A percentile compares a stretch with the other conserved stretches of the same genome.
Evolutionary conservation across 176 grass and related monocot species (phyloP).

Genomic region (Oryza meyeriana): DNA sequence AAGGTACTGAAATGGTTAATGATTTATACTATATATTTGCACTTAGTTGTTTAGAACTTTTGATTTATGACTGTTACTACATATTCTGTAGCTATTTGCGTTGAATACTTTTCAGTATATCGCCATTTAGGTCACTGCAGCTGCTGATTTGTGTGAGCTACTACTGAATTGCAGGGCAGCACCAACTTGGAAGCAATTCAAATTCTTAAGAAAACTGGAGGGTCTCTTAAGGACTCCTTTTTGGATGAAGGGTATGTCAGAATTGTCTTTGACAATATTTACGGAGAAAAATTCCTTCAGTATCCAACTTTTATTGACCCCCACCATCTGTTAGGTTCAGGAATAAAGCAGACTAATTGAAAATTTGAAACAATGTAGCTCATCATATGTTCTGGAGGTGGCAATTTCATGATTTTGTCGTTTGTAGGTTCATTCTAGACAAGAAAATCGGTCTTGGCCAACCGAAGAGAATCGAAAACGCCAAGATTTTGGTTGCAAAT

Average conservation of each 20-base stretch:
- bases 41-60: background rate
- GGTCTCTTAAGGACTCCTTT: conserved; percentile 97
- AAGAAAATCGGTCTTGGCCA: conserved; percentile 98
- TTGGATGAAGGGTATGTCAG: conserved; percentile 88
- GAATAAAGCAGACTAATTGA: background rate
- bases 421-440: conserved; percentile 90
- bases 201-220: conserved; percentile 98
- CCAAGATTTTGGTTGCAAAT: conserved; percentile 95
- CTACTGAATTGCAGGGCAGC: conserved; percentile 61
- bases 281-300: background rate
- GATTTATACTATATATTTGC: background rate
- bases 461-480: conserved; percentile 88
- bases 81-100: background rate
- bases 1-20: conserved; percentile 55
- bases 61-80: background rate
- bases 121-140: background rate
- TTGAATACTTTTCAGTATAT: background rate
- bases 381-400: background rate
- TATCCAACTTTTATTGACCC: background rate
- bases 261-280: background rate
- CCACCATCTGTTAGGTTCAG: background rate
- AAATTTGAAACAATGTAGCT: background rate
- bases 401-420: background rate
- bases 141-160: background rate
- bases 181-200: conserved; percentile 93